Evolutionary conservation across 805 yeast genomes (phyloP), one percentile per base, ranked within the genome.

Genomic region (Monosporozyma aerobia): DNA sequence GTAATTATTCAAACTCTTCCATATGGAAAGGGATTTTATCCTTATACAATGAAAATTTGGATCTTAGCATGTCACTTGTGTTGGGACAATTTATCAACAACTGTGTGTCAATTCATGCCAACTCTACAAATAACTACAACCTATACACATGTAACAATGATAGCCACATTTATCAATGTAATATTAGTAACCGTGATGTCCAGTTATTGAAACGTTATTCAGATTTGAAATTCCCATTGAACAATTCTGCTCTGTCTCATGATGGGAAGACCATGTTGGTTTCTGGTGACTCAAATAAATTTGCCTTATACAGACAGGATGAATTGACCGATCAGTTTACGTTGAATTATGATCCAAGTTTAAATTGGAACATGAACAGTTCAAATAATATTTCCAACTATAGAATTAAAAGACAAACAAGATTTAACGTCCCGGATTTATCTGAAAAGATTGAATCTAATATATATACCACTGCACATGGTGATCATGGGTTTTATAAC

Each of bases 61-160:
- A 74, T n/a, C 63, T 68, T 6, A 69, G 75, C 5, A 68, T 73
- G 46, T 78, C 83, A 2, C 74, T 79, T 29, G 78, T 78, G 51
- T 69, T 89, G 51, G 97, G 97, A 0, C 85, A 85, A 35, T 80
- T 83, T 69, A 89, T 90, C 60, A 90, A 89, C 67, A 90, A 90
- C 67, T 80, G 87, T 48, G 95, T 89, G 30, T 69, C 82, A 0
- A 61, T 85, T 29, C 71, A 77, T 61, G 75, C 73, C 52, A 55
- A 65, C 13, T 63, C 78, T 3, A 71, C 73, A 23, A 65, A 71
- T 10, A 73, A 74, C 44, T 83, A 76, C 63, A 72, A 74, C 46
- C 78, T 90, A 1, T 77, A 80, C 55, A 79, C 87, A 23, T 90
- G 97, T 68, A 90, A 90, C 65, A 90, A 90, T 65, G 98, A 90